These are phyloP conservation scores for Fomitopsis palustris DNA, from an alignment of 1,284 basidiomycete species.

Conservation along the genomic window DNA sequence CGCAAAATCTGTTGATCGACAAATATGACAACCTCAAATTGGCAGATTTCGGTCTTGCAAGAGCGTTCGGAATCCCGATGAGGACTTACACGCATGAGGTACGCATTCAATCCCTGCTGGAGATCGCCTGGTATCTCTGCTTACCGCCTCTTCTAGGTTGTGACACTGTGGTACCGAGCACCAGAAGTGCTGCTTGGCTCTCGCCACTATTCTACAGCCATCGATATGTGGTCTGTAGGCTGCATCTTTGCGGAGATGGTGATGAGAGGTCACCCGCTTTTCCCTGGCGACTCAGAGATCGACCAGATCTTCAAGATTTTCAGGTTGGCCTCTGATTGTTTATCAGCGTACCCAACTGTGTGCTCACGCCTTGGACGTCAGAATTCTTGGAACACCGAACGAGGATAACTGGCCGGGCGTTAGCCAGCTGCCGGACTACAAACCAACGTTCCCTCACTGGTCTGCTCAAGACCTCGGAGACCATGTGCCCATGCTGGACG, in stretches of 20 bases:
- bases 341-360: not conserved
- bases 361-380: constrained; percentile 29
- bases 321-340: constrained; percentile 49
- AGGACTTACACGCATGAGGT: constrained; percentile 98
- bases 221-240: constrained; percentile 99
- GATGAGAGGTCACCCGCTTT: constrained; percentile 83
- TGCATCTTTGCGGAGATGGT: constrained; percentile 95
- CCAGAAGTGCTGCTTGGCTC: constrained; percentile 96
- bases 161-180: constrained; percentile 98
- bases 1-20: constrained; percentile 96
- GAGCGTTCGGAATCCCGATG: constrained; percentile 97
- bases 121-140: not conserved
- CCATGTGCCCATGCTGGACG: constrained; percentile 69
- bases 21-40: constrained; percentile 89
- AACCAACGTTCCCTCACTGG: constrained; percentile 97
- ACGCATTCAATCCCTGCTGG: constrained; percentile 17
- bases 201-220: constrained; percentile 93
- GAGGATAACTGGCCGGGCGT: constrained; percentile 94
- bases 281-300: constrained; percentile 98
- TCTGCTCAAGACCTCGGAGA: constrained; percentile 61
- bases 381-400: constrained; percentile 92
- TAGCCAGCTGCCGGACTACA: constrained; percentile 90
- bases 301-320: constrained; percentile 99
- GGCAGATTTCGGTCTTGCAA: constrained; percentile 94
- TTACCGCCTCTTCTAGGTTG: constrained; percentile 59